Percentiles rank a stretch among this genome's conserved stretches.
These are phyloP conservation scores for Sporothrix inflata DNA, from an alignment of 2,329 filamentous ascomycete species.

Conservation along the genomic window DNA sequence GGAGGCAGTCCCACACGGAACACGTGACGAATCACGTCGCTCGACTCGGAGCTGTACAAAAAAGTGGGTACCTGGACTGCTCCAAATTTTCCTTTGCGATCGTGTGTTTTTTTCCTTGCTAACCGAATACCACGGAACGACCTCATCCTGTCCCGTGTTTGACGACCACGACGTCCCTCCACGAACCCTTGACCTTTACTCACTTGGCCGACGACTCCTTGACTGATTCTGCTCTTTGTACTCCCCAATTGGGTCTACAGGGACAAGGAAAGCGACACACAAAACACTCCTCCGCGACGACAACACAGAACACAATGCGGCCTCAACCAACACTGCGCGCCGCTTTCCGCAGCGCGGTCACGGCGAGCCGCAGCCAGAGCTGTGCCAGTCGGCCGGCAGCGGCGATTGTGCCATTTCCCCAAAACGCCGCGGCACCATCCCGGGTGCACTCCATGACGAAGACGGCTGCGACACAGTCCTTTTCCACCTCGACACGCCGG, in stretches of 20 bases:
- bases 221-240: too few species aligned
- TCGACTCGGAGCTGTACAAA: background rate
- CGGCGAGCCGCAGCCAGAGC: background rate
- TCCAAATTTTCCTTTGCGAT: slow-evolving; percentile 13
- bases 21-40: slow-evolving; percentile 10
- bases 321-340: slow-evolving; percentile 22
- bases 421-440: background rate
- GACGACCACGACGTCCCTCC: background rate
- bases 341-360: slow-evolving; percentile 17
- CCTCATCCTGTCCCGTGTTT: background rate
- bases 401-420: background rate
- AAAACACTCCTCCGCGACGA: background rate
- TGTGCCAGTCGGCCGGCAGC: background rate
- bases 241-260: background rate
- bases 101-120: slow-evolving; percentile 9
- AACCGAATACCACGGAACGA: background rate
- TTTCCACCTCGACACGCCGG: slow-evolving; percentile 10
- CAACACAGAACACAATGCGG: slow-evolving; percentile 15
- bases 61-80: slow-evolving; percentile 21
- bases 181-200: background rate
- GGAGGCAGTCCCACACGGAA: background rate
- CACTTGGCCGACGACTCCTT: too few species aligned
- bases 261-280: background rate
- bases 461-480: background rate
- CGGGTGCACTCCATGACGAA: background rate